Percentiles rank a stretch among this genome's conserved stretches.
phyloP scores from a whole-genome alignment of 345 rosid species.

The Clarkia xantiana region DNA sequence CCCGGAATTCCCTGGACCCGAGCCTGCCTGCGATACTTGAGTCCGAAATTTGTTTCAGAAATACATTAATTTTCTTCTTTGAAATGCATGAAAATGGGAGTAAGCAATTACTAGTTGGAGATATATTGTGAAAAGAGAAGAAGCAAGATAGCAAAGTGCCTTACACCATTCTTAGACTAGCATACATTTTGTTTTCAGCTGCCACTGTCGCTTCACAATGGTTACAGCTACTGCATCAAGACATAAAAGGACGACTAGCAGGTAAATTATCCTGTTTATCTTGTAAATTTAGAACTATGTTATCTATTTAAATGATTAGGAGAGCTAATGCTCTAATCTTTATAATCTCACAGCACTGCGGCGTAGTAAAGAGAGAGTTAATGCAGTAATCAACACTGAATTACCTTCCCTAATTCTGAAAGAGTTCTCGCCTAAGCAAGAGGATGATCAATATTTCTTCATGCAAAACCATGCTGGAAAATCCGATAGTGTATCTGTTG shows the following conservation, averaged over 20 bases:
- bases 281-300: too few relatives aligned
- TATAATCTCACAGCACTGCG: constrained; percentile 45
- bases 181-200: constrained; percentile 36
- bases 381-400: constrained; percentile 56
- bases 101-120: too few relatives aligned
- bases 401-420: constrained; percentile 56
- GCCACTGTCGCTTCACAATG: constrained; percentile 88
- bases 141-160: too few relatives aligned
- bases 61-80: too few relatives aligned
- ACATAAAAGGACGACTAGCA: constrained; percentile 75
- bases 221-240: constrained; percentile 89
- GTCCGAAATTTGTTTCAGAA: too few relatives aligned
- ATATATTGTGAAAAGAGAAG: too few relatives aligned
- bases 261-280: constrained; percentile 24
- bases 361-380: constrained; percentile 84
- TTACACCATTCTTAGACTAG: too few relatives aligned
- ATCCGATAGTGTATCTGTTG: constrained; percentile 19
- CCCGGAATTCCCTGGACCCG: too few relatives aligned
- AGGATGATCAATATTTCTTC: constrained; percentile 14
- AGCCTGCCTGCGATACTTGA: too few relatives aligned
- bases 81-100: too few relatives aligned
- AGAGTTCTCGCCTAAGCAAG: constrained; percentile 54
- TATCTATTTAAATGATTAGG: neutral
- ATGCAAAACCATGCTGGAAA: constrained; percentile 18
- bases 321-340: constrained; percentile 7